These are phyloP conservation scores for Didymosphaeria variabile DNA, from an alignment of 2,329 filamentous ascomycete species.

Conservation along the genomic window DNA sequence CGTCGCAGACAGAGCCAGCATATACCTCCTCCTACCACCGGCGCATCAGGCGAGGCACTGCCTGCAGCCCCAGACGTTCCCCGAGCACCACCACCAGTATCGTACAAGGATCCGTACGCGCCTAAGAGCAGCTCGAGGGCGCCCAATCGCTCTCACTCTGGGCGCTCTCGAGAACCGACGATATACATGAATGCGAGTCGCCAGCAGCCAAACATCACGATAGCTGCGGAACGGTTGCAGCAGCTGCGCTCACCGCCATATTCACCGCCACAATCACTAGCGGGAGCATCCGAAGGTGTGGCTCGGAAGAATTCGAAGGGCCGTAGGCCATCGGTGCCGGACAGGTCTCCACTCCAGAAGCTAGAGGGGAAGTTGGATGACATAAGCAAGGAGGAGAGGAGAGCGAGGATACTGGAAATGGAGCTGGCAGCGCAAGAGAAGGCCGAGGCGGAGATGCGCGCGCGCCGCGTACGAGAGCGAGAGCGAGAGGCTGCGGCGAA, in stretches of 20 bases:
- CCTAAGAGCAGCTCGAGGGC: conserved; percentile 37
- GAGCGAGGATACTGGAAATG: conserved; percentile 82
- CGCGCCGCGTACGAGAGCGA: conserved; percentile 38
- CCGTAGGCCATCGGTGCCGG: conserved; percentile 69
- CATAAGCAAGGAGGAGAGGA: conserved; percentile 95
- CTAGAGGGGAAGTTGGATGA: conserved; percentile 89
- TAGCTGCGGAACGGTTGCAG: conserved; percentile 41
- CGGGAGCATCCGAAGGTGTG: conserved; percentile 34
- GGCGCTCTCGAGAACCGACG: conserved; percentile 42
- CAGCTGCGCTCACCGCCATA: conserved; percentile 44
- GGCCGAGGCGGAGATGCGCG: conserved; percentile 54
- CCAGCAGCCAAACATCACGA: conserved; percentile 45
- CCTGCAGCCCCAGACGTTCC: conserved; percentile 68
- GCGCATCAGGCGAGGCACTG: conserved; percentile 33
- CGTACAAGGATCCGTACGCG: conserved; percentile 50
- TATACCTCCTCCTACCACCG: conserved; percentile 36
- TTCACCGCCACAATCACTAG: conserved; percentile 39
- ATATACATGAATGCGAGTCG: conserved; percentile 46
- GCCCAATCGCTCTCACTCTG: conserved; percentile 37
- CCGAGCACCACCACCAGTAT: conserved; percentile 62
- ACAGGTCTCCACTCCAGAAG: conserved; percentile 91
- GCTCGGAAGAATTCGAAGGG: conserved; percentile 28
- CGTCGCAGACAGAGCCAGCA: conserved; percentile 45
- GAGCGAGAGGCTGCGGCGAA: conserved; percentile 38
- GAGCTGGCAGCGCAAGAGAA: conserved; percentile 76